Conservation (phyloP, 805 yeast species). For the Brettanomyces anomalus region DNA sequence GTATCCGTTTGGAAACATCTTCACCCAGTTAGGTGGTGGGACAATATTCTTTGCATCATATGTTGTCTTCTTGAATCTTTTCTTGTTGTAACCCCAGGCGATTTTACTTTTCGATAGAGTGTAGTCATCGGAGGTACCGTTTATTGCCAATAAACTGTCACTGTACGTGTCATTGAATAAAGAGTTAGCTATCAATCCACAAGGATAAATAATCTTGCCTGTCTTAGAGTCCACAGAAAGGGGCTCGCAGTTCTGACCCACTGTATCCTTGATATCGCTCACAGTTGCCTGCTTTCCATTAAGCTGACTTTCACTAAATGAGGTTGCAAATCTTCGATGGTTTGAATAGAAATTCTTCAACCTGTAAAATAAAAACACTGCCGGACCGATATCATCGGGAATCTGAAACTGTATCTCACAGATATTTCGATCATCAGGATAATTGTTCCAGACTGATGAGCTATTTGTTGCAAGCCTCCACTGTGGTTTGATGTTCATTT, state of each 20-base stretch:
- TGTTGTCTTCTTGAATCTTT: conserved; percentile 53
- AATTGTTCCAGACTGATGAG: conserved; percentile 30
- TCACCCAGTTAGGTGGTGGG: conserved; percentile 81
- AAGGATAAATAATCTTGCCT: conserved; percentile 63
- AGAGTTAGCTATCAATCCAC: conserved; percentile 79
- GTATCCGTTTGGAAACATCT: conserved; percentile 65
- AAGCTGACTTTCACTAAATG: conserved; percentile 72
- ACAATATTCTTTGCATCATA: conserved; percentile 53
- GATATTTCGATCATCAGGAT: conserved; percentile 37
- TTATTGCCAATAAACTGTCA: conserved; percentile 32
- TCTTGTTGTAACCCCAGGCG: conserved; percentile 63
- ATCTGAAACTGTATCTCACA: conserved; percentile 71
- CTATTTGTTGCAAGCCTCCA: conserved; percentile 51
- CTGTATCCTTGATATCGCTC: conserved; percentile 42
- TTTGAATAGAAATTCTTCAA: conserved; percentile 86
- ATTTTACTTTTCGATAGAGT: conserved; percentile 45
- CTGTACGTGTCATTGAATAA: conserved; percentile 69
- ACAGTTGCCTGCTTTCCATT: conserved; percentile 61
- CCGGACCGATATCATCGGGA: conserved; percentile 64
- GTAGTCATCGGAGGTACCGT: conserved; percentile 33
- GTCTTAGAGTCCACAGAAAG: conserved; percentile 32
- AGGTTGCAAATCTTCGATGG: conserved; percentile 88
- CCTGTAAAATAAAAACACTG: conserved; percentile 72
- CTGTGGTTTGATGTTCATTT: conserved; percentile 35
- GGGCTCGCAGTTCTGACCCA: conserved; percentile 58